Conservation (phyloP, 352 stramenopile species). For the Phytophthora megakarya region DNA sequence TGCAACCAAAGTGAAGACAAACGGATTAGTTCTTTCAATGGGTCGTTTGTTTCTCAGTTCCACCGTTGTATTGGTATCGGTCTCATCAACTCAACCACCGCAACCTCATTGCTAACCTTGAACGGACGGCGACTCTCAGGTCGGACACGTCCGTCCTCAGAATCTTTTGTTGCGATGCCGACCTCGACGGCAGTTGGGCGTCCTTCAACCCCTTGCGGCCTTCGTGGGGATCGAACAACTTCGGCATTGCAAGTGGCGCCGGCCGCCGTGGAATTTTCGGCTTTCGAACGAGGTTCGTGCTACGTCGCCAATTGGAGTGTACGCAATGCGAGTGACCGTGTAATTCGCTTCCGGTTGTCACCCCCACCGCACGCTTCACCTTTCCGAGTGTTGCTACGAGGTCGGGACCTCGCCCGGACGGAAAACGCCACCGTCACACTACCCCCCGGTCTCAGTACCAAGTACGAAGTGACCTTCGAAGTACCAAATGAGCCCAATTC, state of each 20-base stretch:
- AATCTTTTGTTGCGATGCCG: conserved; percentile 17
- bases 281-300: conserved; percentile 59
- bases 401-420: conserved; percentile 64
- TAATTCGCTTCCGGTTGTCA: conserved; percentile 62
- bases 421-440: conserved; percentile 72
- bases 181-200: conserved; percentile 5
- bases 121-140: neutral
- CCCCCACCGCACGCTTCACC: conserved; percentile 56
- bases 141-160: conserved; percentile 4
- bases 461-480: conserved; percentile 75
- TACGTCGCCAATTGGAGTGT: conserved; percentile 70
- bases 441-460: conserved; percentile 57
- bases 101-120: conserved; percentile 1
- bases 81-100: too few species aligned
- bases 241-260: conserved; percentile 69
- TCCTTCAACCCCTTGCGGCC: conserved; percentile 29
- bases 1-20: too few species aligned
- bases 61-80: too few species aligned
- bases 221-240: conserved; percentile 21
- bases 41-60: too few species aligned
- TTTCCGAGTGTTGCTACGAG: conserved; percentile 60
- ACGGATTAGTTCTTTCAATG: too few species aligned
- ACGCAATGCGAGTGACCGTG: conserved; percentile 69
- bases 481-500: conserved; percentile 7
- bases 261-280: conserved; percentile 63